Conservation (phyloP, 2,329 filamentous ascomycete species). For the Dactylonectria estremocensis region DNA sequence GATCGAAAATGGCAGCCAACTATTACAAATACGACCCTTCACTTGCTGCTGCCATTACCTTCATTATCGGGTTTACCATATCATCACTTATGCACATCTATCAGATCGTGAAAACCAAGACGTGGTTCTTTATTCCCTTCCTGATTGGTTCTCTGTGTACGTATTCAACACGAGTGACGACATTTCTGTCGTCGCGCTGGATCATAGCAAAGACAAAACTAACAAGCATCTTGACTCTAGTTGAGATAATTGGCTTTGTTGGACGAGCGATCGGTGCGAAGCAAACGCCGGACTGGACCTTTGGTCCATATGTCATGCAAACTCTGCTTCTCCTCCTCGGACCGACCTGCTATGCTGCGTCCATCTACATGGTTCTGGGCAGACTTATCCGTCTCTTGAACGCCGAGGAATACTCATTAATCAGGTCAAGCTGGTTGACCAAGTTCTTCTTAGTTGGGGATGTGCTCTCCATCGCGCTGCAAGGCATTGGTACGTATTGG, state of each 20-base stretch:
- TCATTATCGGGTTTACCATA: slow-evolving; percentile 3
- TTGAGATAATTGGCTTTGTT: slow-evolving; percentile 13
- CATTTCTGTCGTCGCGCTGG: too few species aligned
- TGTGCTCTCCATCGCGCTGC: slow-evolving; percentile 56
- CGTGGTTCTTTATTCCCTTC: slow-evolving; percentile 17
- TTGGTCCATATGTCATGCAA: slow-evolving; percentile 55
- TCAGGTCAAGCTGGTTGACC: slow-evolving; percentile 60
- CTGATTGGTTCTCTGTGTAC: slow-evolving; percentile 6
- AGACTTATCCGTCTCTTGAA: slow-evolving; percentile 53
- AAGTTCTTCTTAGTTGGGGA: slow-evolving; percentile 65
- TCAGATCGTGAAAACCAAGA: slow-evolving; percentile 1
- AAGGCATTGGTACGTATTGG: slow-evolving; percentile 31
- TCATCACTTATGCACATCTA: background rate
- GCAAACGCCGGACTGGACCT: slow-evolving; percentile 44
- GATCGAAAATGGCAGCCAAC: slow-evolving; percentile 1
- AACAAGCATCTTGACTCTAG: background rate
- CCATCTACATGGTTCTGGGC: slow-evolving; percentile 62
- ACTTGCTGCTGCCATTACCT: slow-evolving; percentile 8
- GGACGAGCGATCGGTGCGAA: slow-evolving; percentile 1
- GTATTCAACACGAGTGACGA: background rate
- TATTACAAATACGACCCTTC: slow-evolving; percentile 16
- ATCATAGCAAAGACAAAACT: background rate
- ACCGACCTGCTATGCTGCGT: slow-evolving; percentile 58
- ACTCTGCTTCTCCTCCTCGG: slow-evolving; percentile 53
- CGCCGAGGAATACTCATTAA: slow-evolving; percentile 56